Evolutionary conservation across 2,329 filamentous ascomycete species (phyloP).

Genomic region (Pseudogymnoascus verrucosus): DNA sequence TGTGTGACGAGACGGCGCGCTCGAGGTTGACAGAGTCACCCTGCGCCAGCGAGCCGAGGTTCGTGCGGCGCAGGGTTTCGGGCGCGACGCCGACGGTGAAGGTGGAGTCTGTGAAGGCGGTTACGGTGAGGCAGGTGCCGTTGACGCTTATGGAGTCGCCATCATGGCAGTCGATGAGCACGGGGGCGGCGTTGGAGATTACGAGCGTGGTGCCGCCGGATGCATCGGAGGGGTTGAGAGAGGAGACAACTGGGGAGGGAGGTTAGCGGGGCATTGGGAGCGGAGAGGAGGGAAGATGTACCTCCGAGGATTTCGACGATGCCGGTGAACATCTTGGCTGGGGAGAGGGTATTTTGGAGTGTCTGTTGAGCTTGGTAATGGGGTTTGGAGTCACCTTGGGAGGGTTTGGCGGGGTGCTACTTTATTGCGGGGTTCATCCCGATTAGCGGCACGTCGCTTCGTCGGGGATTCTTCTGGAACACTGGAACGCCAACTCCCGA

Average conservation of each 20-base stretch:
- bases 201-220: constrained; percentile 86
- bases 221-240: constrained; percentile 71
- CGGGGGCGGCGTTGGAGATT: constrained; percentile 61
- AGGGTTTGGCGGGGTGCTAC: constrained; percentile 7
- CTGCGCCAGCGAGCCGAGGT: constrained; percentile 67
- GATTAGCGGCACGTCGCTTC: constrained; percentile 7
- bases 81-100: constrained; percentile 95
- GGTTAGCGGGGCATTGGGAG: constrained; percentile 26
- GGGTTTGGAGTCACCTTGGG: constrained; percentile 3
- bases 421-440: constrained; percentile 5
- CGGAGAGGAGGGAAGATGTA: constrained; percentile 39
- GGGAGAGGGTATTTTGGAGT: not conserved
- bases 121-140: constrained; percentile 92
- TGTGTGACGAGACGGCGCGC: constrained; percentile 80
- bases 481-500: constrained; percentile 4
- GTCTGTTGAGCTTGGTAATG: constrained; percentile 6
- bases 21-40: constrained; percentile 80
- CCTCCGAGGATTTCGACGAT: constrained; percentile 90
- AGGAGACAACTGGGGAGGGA: constrained; percentile 60
- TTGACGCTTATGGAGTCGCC: constrained; percentile 88
- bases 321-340: constrained; percentile 76
- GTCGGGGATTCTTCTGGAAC: constrained; percentile 7
- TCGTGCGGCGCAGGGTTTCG: constrained; percentile 91
- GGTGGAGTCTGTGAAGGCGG: constrained; percentile 47
- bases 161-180: constrained; percentile 74